These are phyloP conservation scores for Ophiostoma novo-ulmi DNA, from an alignment of 2,329 filamentous ascomycete genomes.

Conservation along the genomic window DNA sequence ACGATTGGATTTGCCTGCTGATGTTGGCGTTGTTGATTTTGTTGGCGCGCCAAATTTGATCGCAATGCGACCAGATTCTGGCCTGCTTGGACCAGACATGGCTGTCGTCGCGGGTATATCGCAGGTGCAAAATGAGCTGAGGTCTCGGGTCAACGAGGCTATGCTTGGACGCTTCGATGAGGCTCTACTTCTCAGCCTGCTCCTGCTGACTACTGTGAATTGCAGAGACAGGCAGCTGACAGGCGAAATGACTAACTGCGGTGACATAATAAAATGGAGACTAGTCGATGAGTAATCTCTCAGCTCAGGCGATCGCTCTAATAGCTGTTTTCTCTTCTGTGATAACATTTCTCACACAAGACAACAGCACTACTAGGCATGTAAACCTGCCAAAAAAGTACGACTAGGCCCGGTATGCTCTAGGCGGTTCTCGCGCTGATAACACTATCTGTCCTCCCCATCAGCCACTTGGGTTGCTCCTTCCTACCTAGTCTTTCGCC, in stretches of 20 bases:
- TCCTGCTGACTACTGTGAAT: not conserved
- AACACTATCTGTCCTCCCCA: not conserved
- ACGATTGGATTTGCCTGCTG: conserved; percentile 31
- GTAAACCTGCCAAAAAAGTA: conserved; percentile 14
- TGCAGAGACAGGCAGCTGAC: not conserved
- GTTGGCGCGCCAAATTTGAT: conserved; percentile 42
- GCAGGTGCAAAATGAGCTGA: not conserved
- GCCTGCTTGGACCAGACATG: conserved; percentile 39
- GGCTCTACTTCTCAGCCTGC: conserved; percentile 6
- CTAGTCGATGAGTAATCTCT: not conserved
- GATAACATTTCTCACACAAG: conserved; percentile 4
- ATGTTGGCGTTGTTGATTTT: conserved; percentile 11
- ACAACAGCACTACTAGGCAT: conserved; percentile 1
- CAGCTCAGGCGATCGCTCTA: not conserved
- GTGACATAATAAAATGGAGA: not conserved
- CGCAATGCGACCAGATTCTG: conserved; percentile 41
- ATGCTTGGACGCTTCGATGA: not conserved
- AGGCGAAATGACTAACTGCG: not conserved
- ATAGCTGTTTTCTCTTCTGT: conserved; percentile 1
- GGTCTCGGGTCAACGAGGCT: not conserved
- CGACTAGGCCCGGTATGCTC: conserved; percentile 24
- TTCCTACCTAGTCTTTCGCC: conserved; percentile 11
- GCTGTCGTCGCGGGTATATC: not conserved
- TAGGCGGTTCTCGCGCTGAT: conserved; percentile 15
- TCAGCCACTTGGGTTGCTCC: not conserved